Conservation (phyloP, 1,284 basidiomycete species). For the Ceratobasidium sp. region DNA sequence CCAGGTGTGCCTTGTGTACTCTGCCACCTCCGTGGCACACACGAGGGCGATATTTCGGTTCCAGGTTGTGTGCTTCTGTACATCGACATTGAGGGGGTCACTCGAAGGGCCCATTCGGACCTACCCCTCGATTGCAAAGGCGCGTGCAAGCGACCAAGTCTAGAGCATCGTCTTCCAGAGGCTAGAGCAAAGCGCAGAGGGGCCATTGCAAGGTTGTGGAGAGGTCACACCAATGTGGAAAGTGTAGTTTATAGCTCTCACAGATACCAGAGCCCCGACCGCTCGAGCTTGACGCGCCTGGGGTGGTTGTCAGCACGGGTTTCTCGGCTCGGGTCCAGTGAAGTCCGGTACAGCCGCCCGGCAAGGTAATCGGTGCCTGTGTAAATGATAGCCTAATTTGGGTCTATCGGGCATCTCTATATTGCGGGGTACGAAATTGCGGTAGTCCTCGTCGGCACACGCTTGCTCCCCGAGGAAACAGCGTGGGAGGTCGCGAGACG, state of each 20-base stretch:
- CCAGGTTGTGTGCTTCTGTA: neutral
- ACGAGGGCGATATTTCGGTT: constrained; percentile 13
- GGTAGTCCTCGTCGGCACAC: neutral
- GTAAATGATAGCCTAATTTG: constrained; percentile 38
- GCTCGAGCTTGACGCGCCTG: neutral
- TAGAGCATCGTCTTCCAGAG: constrained; percentile 13
- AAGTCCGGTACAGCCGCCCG: neutral
- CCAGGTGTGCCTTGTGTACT: constrained; percentile 21
- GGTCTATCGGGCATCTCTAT: constrained; percentile 5
- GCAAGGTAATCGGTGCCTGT: constrained; percentile 1
- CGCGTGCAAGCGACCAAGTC: constrained; percentile 10
- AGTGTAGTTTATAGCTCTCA: neutral
- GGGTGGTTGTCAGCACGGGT: constrained; percentile 4
- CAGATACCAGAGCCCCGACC: neutral
- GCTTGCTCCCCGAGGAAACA: constrained; percentile 23
- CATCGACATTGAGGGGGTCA: constrained; percentile 15
- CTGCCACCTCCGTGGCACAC: constrained; percentile 14
- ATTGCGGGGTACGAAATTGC: neutral
- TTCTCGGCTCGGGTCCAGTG: constrained; percentile 9
- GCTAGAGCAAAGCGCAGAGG: constrained; percentile 1
- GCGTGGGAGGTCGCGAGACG: constrained; percentile 1
- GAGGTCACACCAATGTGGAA: neutral
- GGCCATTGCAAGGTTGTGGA: constrained; percentile 5
- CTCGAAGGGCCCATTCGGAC: constrained; percentile 6
- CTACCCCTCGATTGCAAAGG: constrained; percentile 13